A percentile compares a stretch with the other conserved stretches of the same genome.
phyloP scores from a whole-genome alignment of 306 rosid species.

The Prunus mongolica region DNA sequence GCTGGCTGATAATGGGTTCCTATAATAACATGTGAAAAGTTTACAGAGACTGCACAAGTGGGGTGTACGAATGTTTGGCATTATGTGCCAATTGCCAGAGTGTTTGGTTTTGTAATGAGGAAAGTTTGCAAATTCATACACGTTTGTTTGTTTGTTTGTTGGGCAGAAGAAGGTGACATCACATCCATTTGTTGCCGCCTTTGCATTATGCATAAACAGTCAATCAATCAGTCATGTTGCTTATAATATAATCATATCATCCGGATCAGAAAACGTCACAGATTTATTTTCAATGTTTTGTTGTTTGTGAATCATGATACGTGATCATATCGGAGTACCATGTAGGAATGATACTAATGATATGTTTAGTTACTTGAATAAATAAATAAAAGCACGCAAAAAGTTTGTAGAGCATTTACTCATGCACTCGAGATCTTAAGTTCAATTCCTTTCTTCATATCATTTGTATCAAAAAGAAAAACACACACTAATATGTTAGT shows the following conservation, averaged over 20 bases:
- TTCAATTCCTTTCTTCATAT: too few species aligned
- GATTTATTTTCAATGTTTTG: not conserved
- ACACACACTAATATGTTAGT: too few species aligned
- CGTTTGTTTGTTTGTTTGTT: not conserved
- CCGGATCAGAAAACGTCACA: not conserved
- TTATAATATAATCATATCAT: not conserved
- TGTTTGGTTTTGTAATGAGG: not conserved
- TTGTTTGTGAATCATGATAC: not conserved
- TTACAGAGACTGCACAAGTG: not conserved
- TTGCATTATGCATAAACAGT: not conserved
- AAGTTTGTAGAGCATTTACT: too few species aligned
- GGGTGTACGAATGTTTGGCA: not conserved
- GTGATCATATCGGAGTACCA: not conserved
- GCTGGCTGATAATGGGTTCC: not conserved
- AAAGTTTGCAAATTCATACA: not conserved
- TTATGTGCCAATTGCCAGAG: not conserved
- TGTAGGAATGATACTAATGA: too few species aligned
- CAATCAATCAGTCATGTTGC: not conserved
- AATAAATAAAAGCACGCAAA: too few species aligned
- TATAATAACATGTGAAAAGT: not conserved
- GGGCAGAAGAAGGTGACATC: not conserved
- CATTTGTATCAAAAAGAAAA: too few species aligned
- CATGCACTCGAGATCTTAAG: rapidly evolving
- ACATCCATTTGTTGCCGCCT: too few species aligned
- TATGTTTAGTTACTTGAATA: too few species aligned